Evolutionary conservation across 352 stramenopile species (phyloP), one percentile per base, ranked within the genome.

Genomic region (Paralagenidium karlingii): DNA sequence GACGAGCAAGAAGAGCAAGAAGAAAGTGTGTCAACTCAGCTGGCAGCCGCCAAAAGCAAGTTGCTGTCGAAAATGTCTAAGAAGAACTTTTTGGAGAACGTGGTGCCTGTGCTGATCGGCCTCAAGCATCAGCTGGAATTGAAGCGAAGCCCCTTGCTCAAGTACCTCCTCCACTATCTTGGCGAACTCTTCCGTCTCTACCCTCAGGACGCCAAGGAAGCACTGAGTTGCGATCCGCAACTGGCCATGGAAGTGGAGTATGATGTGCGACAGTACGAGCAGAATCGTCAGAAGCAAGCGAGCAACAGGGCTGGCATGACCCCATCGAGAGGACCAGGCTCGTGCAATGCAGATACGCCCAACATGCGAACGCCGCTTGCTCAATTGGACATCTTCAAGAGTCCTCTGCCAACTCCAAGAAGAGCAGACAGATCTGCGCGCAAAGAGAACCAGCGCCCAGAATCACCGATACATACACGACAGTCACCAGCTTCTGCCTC

Each of bases 51-150:
- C 19, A 98, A 97, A 60, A 76, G 80, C 9, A 90, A 87, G 39
- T 52, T 98, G 19, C 61, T 98, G 2, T 93, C 80, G 0, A 97
- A 97, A 42, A 91, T 98, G 59, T 96, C 87, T 26, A 83, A 92
- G 50, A 98, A 98, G 59, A 97, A 98, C 53, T 84, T 98, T 31
- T 64, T 98, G 24, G 94, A 98, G 58, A 96, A 96, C 36, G 68
- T 98, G 2, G 77, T 99, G 8, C 95, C 95, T 0, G 91, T 98
- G 27, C 58, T 99, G 15, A 95, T 96, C 40, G 93, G 85, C 13
- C 68, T 99, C 24, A 98, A 98, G 57, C 79, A 88, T 41, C 84
- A 90, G 22, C 68, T 99, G 19, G 89, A 98, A 47, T 69, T 65
- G 15, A 94, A 86, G 47, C 79, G 87, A 38, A 98, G 90, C 42